Base-by-base conservation (phyloP, 2,329 filamentous ascomycete species). In the Penicillium polonicum region DNA sequence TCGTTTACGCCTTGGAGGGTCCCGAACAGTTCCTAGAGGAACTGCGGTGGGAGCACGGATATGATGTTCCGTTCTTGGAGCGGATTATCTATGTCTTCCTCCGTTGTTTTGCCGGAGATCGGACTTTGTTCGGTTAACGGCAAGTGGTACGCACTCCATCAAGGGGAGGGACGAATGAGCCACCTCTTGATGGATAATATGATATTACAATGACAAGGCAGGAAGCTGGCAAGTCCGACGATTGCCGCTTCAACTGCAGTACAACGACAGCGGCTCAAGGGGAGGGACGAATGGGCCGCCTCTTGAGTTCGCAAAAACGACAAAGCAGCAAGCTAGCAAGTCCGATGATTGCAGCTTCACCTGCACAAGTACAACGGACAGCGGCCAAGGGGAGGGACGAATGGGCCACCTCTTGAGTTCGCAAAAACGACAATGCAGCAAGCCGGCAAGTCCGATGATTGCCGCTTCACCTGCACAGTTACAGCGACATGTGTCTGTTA, bases 121-220 rank as follows among this genome's bases (percentile, higher is more conserved):
- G 53, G 31, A 29, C 39, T 9, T 21, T 25, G 29, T 42, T 35
- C 23, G 53, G 53, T 55, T 55, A n/a, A 51, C 2, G 8, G 45
- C 29, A 55, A 25, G 38, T 29, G 39, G 21, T 42, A 8, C 25
- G 15, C 43, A 42, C 19, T 12, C 12, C 27, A 41, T 42, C 45
- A n/a, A 43, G 35, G 17, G 52, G 52, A 55, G 52, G 45, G 52
- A 50, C 52, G 52, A 50, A 43, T 55, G 52, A 7, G 52, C 44
- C 52, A 21, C 52, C 43, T 23, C 50, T 45, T 29, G 50, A 35
- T 52, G 27, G 17, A 7, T 25, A 21, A 42, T 13, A 51, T 13
- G 25, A 33, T 31, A 31, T 21, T 46, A 43, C 19, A 33, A 35
- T 39, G 7, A 12, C 39, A 52, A 52, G 17, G 50, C 50, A 52